Base-by-base conservation (phyloP, 768 basidiomycete genomes). In the Xerocomus potaroensis region DNA sequence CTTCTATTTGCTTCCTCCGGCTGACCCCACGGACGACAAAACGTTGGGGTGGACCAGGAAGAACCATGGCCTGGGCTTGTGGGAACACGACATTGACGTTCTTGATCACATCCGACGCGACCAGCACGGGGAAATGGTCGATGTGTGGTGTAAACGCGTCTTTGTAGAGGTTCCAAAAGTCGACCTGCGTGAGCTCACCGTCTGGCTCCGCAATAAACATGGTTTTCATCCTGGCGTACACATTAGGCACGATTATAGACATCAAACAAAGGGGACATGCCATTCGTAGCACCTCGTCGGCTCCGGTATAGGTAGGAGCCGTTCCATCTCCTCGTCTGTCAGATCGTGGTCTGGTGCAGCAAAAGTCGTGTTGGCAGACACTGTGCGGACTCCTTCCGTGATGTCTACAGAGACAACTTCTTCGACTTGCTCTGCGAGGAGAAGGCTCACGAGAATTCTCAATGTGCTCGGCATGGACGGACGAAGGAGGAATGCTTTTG, bases 131-230 rank as follows among this genome's bases (percentile, higher is more conserved):
- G 47, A 79, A 72, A 45, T 72, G 73, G 1, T 80, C 77, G 48
- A 74, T 63, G 58, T 72, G 75, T 1, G 81, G 79, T 1, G 77
- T 68, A 57, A 97, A 96, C 1, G 80, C 80, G 48, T 88, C 86
- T 51, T 87, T 84, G 69, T 99, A 99, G 11, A 93, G 75, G 47
- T 81, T 91, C 94, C 95, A 99, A 59, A 99, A 91, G 45, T 90
- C 84, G 27, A 95, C 91, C 65, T 98, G 96, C 1, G 91, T 92
- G 37, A 97, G 71, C 59, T 93, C 88, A 4, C 86, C 81, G 4
- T 86, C 82, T 2, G 83, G 66, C 50, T 84, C 83, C 15, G 83
- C 72, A 14, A 85, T 75, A 57, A 94, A 97, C 75, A 91, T 87
- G n/a, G 75, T 67, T 60, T 81, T 83, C 88, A 99, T 95, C 95